phyloP scores from a whole-genome alignment of 352 stramenopile species.

The Blastocystis sp. region DNA sequence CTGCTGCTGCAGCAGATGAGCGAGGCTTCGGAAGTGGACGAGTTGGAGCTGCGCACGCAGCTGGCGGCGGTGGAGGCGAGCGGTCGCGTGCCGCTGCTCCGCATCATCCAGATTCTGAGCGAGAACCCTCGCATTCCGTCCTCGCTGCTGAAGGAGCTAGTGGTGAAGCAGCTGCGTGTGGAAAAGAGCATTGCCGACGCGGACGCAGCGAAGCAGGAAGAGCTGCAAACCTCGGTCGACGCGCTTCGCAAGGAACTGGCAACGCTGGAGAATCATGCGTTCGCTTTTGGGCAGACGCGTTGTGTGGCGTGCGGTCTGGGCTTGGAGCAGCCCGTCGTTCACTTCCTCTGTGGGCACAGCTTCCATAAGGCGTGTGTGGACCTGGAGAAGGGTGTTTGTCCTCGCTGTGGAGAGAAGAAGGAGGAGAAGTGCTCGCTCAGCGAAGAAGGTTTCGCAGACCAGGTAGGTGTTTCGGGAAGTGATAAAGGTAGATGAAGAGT shows the following conservation, averaged over 20 bases:
- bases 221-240: background rate
- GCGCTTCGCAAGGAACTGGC: background rate
- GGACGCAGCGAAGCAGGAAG: background rate
- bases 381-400: background rate
- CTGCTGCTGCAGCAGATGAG: background rate
- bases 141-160: background rate
- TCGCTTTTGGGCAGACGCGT: conserved; percentile 73
- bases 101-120: conserved; percentile 14
- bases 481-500: background rate
- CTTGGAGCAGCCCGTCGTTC: conserved; percentile 73
- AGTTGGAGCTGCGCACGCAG: conserved; percentile 57
- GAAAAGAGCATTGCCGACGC: background rate
- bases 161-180: background rate
- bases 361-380: conserved; percentile 64
- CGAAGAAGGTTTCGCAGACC: background rate
- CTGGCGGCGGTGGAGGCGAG: conserved; percentile 54
- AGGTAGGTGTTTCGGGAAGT: background rate
- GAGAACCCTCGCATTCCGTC: background rate
- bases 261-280: background rate
- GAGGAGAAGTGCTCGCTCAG: background rate
- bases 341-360: conserved; percentile 80
- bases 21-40: background rate
- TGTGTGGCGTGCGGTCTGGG: conserved; percentile 76
- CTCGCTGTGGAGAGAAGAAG: background rate
- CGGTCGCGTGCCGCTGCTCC: background rate